These are phyloP conservation scores for Lodderomyces oxycetoniae DNA, from an alignment of 1,139 yeast genomes.

Conservation along the genomic window DNA sequence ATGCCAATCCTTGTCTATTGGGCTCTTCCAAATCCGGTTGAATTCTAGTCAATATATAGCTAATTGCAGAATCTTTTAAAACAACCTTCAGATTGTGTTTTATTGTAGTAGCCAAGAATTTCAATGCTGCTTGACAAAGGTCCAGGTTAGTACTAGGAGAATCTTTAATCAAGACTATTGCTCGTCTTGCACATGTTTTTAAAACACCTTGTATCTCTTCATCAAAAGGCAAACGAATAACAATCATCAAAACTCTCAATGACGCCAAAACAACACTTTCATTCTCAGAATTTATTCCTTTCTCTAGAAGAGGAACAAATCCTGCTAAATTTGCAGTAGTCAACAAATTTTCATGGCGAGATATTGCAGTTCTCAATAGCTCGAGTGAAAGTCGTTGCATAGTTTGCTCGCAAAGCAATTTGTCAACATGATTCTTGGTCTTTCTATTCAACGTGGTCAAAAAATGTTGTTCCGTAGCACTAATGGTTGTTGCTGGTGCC, in stretches of 20 bases:
- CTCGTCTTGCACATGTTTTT: slow-evolving; percentile 56
- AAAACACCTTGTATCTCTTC: slow-evolving; percentile 51
- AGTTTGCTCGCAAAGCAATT: slow-evolving; percentile 42
- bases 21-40: slow-evolving; percentile 92
- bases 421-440: slow-evolving; percentile 46
- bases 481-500: slow-evolving; percentile 10
- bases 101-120: slow-evolving; percentile 67
- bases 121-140: slow-evolving; percentile 76
- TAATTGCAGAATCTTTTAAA: slow-evolving; percentile 67
- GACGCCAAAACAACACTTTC: slow-evolving; percentile 74
- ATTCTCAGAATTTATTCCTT: slow-evolving; percentile 58
- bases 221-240: slow-evolving; percentile 60
- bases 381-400: slow-evolving; percentile 79
- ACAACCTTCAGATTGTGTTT: slow-evolving; percentile 64
- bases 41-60: slow-evolving; percentile 69
- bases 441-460: slow-evolving; percentile 62
- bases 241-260: slow-evolving; percentile 56
- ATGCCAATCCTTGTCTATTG: slow-evolving; percentile 81
- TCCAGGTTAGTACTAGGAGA: slow-evolving; percentile 77
- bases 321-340: slow-evolving; percentile 61
- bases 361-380: slow-evolving; percentile 64
- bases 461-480: slow-evolving; percentile 53
- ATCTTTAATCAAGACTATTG: slow-evolving; percentile 64
- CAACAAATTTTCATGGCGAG: slow-evolving; percentile 54
- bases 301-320: slow-evolving; percentile 70